Percentiles rank a stretch among this genome's conserved stretches.
These are phyloP conservation scores for Hypoxylon trugodes DNA, from an alignment of 495 filamentous ascomycete species.

Conservation along the genomic window DNA sequence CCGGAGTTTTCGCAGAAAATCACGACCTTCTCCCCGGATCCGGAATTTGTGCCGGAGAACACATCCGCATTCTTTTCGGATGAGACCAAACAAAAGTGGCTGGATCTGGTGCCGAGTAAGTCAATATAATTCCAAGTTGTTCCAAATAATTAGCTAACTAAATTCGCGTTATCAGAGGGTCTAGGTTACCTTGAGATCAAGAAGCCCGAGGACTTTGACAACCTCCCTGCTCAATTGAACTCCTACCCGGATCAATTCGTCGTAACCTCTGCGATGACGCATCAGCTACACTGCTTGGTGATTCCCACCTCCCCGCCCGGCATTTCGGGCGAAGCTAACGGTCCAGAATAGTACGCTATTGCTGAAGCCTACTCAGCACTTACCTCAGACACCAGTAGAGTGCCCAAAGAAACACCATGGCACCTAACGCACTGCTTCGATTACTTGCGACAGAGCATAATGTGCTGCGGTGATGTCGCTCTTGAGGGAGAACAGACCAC, in stretches of 20 bases:
- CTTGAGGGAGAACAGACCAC: constrained; percentile 56
- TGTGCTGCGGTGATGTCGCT: constrained; percentile 55
- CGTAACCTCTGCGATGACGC: constrained; percentile 59
- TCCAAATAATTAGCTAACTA: neutral
- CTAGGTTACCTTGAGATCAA: constrained; percentile 54
- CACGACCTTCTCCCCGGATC: constrained; percentile 52
- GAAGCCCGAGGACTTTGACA: constrained; percentile 46
- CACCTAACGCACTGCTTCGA: constrained; percentile 59
- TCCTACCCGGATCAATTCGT: constrained; percentile 47
- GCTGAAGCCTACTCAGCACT: constrained; percentile 49
- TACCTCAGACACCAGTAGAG: constrained; percentile 38
- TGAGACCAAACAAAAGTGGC: constrained; percentile 49
- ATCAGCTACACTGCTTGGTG: constrained; percentile 59
- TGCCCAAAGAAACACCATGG: constrained; percentile 52
- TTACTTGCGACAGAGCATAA: constrained; percentile 57
- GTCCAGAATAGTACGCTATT: constrained; percentile 51
- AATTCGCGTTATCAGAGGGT: constrained; percentile 40
- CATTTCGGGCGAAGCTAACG: too few species aligned
- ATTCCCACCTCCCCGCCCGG: neutral
- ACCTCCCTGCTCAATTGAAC: constrained; percentile 49
- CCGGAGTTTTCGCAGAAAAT: constrained; percentile 54
- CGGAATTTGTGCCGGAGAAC: constrained; percentile 52
- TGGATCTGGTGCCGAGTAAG: constrained; percentile 54
- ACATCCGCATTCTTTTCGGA: constrained; percentile 54
- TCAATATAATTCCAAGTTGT: neutral